phyloP scores from a whole-genome alignment of 495 filamentous ascomycete species.

The Penicillium cinerascens region DNA sequence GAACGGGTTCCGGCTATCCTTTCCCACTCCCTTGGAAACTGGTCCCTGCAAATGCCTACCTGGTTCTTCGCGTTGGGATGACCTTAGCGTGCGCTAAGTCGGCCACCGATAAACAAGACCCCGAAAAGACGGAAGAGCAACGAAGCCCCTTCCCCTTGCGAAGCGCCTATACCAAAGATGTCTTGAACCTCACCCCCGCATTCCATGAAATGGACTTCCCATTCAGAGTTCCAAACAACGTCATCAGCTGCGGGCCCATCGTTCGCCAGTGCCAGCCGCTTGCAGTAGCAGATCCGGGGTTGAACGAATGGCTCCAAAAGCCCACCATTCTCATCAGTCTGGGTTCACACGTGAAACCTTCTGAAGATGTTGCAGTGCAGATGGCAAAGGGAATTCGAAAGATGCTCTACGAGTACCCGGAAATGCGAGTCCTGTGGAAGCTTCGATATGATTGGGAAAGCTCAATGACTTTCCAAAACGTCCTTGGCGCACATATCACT shows the following conservation, averaged over 20 bases:
- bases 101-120: slow-evolving; percentile 17
- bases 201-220: slow-evolving; percentile 46
- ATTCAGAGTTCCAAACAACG: slow-evolving; percentile 37
- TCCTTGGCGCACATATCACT: slow-evolving; percentile 15
- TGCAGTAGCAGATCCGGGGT: slow-evolving; percentile 35
- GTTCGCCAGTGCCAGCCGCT: slow-evolving; percentile 32
- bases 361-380: slow-evolving; percentile 33
- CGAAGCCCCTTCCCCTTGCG: slow-evolving; percentile 28
- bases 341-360: slow-evolving; percentile 39
- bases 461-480: slow-evolving; percentile 9
- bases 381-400: slow-evolving; percentile 34
- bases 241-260: slow-evolving; percentile 48
- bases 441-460: slow-evolving; percentile 29
- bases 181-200: slow-evolving; percentile 34
- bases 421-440: slow-evolving; percentile 49
- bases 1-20: slow-evolving; percentile 43
- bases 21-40: slow-evolving; percentile 44
- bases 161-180: slow-evolving; percentile 32
- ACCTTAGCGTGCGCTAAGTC: slow-evolving; percentile 15
- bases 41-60: slow-evolving; percentile 37
- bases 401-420: slow-evolving; percentile 25
- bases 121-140: slow-evolving; percentile 25
- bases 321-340: slow-evolving; percentile 51
- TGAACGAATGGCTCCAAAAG: slow-evolving; percentile 43
- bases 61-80: slow-evolving; percentile 17